These are phyloP conservation scores for Paracoccidioides brasiliensis DNA, from an alignment of 2,329 filamentous ascomycete species.

Conservation along the genomic window DNA sequence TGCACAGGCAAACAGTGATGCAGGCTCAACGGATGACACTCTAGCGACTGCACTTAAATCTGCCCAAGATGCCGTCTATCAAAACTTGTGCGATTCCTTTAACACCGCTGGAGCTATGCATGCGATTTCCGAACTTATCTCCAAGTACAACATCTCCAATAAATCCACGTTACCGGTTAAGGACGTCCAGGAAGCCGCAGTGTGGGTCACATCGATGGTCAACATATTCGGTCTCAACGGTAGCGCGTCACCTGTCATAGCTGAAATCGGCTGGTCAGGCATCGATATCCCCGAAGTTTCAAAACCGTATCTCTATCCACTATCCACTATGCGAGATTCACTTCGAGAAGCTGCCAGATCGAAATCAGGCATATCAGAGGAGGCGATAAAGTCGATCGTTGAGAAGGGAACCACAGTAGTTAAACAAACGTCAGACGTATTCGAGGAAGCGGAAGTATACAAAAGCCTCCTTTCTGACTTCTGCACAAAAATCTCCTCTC, in stretches of 20 bases:
- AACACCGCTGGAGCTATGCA: constrained; percentile 72
- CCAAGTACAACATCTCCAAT: constrained; percentile 53
- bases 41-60: constrained; percentile 38
- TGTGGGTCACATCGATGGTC: constrained; percentile 72
- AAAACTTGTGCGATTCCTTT: constrained; percentile 69
- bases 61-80: constrained; percentile 46
- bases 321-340: constrained; percentile 44
- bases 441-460: constrained; percentile 29
- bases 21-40: constrained; percentile 24
- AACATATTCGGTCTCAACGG: constrained; percentile 65
- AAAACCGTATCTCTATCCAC: constrained; percentile 47
- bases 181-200: constrained; percentile 45
- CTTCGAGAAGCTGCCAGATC: constrained; percentile 44
- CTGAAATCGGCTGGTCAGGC: constrained; percentile 50
- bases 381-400: constrained; percentile 29
- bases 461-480: constrained; percentile 35
- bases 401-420: constrained; percentile 14
- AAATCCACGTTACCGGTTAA: constrained; percentile 34
- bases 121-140: constrained; percentile 63
- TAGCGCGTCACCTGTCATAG: constrained; percentile 21
- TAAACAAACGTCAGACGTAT: constrained; percentile 3
- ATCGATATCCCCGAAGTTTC: constrained; percentile 48
- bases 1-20: constrained; percentile 15
- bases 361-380: constrained; percentile 29
- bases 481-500: constrained; percentile 25